Base-by-base conservation (phyloP, 768 basidiomycete species). In the Naganishia antarctica region DNA sequence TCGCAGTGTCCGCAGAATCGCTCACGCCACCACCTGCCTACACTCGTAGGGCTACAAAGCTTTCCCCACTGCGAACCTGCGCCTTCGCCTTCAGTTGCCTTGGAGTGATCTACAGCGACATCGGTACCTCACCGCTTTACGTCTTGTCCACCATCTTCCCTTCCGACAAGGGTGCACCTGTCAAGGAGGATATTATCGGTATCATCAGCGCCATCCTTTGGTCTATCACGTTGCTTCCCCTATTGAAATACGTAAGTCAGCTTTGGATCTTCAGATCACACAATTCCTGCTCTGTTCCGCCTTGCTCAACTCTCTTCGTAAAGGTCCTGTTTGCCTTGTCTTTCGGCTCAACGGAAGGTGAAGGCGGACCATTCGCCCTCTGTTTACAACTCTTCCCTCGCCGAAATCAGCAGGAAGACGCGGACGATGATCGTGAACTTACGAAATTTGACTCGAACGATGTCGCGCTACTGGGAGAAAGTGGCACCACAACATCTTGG, bases 331-430 rank as follows among this genome's bases (percentile, higher is more conserved):
- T 86, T 48, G 81, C 81, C 8, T 74, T 62, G 53, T 63, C 60
- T 16, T 69, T 83, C 65, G 81, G 80, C 9, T 85, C 83, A 0
- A 44, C 69, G 3, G 83, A 85, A 81, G 85, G 86, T 21, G 87
- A 88, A 73, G 86, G 87, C 11, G 86, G 86, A 11, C 81, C 83
- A 3, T 87, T 87, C 68, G 86, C 86, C 0, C 74, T 87, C 11
- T 69, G 53, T 46, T 63, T 66, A 18, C 49, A 60, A 16, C 29
- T 66, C 3, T 68, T 68, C 46, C 64, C 69, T 32, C 63, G 57
- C 15, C 25, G 37, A 16, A 40, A 46, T 28, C 43, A 16, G 5
- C 76, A 80, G 4, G 71, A 79, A 40, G 80, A 82, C 63, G 72
- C 76, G 32, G 82, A 84, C 64, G 80, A 80, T 4, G 83, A 83